Percentiles rank a stretch among this genome's conserved stretches.
These are phyloP conservation scores for Dissophora globulifera DNA, from an alignment of 192 early-diverging fungal species.

Conservation along the genomic window DNA sequence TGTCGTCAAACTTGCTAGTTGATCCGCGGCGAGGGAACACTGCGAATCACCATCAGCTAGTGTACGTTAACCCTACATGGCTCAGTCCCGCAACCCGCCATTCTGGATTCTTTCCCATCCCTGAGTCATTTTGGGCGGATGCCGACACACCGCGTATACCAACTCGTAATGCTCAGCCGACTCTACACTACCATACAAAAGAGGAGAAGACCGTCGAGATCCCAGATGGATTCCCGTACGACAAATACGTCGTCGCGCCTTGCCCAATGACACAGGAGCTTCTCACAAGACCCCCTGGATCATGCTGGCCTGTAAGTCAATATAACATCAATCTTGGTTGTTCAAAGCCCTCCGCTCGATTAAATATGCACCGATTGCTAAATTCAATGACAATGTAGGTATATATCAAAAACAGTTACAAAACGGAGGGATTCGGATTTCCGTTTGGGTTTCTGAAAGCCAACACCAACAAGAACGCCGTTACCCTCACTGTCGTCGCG, in stretches of 20 bases:
- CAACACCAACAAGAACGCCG: constrained; percentile 69
- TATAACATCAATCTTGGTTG: too few relatives aligned
- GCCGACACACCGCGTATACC: constrained; percentile 48
- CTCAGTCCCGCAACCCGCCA: constrained; percentile 43
- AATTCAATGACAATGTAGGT: constrained; percentile 38
- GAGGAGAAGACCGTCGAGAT: constrained; percentile 67
- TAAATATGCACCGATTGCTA: too few relatives aligned
- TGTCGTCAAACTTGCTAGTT: constrained; percentile 9
- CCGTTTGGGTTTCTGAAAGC: constrained; percentile 83
- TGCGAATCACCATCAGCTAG: constrained; percentile 42
- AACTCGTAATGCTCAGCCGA: constrained; percentile 70
- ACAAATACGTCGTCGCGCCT: constrained; percentile 78
- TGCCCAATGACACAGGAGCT: constrained; percentile 72
- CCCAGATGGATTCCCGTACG: constrained; percentile 78
- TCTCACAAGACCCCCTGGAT: constrained; percentile 59
- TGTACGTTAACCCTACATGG: constrained; percentile 44
- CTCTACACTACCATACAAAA: constrained; percentile 63
- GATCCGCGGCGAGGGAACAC: constrained; percentile 51
- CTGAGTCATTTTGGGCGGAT: constrained; percentile 79
- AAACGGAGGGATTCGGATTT: constrained; percentile 68
- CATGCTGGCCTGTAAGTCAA: constrained; percentile 66
- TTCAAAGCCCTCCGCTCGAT: too few relatives aligned
- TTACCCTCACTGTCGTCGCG: constrained; percentile 79
- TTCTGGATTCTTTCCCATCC: constrained; percentile 75
- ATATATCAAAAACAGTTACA: constrained; percentile 72